A percentile compares a stretch with the other conserved stretches of the same genome.
Conservation (phyloP, 1,139 yeast genomes). For the Pichia sp. region DNA sequence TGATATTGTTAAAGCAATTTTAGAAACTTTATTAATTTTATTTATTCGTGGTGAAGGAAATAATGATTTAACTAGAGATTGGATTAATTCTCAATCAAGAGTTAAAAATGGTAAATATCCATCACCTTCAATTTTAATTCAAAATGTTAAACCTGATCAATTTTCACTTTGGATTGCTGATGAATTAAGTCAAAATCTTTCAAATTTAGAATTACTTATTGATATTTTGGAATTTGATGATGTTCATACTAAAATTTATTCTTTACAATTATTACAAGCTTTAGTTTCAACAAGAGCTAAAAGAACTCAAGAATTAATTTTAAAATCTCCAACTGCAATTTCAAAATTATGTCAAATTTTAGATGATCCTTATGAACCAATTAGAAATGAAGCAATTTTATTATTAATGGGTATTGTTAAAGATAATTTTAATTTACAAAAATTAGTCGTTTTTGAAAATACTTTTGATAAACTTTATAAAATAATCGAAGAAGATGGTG, state of each 20-base stretch:
- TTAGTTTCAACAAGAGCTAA: constrained; percentile 69
- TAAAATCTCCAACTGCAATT: constrained; percentile 72
- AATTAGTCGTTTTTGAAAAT: constrained; percentile 89
- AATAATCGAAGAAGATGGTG: constrained; percentile 82
- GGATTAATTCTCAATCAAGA: constrained; percentile 74
- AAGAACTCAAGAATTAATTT: constrained; percentile 67
- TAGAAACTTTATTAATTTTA: constrained; percentile 78
- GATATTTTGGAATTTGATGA: constrained; percentile 48
- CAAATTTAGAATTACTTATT: constrained; percentile 42
- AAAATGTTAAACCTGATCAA: constrained; percentile 58
- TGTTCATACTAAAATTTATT: constrained; percentile 71
- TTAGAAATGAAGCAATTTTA: constrained; percentile 79
- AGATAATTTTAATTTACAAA: constrained; percentile 82
- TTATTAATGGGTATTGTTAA: constrained; percentile 78
- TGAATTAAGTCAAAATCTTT: constrained; percentile 70
- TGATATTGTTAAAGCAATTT: constrained; percentile 70
- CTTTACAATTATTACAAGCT: constrained; percentile 81
- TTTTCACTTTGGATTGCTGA: constrained; percentile 94
- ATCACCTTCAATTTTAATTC: constrained; percentile 63
- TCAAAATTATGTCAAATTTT: constrained; percentile 66
- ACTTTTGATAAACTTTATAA: constrained; percentile 76
- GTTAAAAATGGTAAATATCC: constrained; percentile 77
- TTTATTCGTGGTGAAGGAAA: constrained; percentile 55
- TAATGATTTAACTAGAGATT: constrained; percentile 52
- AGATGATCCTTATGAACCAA: constrained; percentile 76